Conservation (phyloP, 768 basidiomycete genomes). For the Strobilomyces dryophilus region DNA sequence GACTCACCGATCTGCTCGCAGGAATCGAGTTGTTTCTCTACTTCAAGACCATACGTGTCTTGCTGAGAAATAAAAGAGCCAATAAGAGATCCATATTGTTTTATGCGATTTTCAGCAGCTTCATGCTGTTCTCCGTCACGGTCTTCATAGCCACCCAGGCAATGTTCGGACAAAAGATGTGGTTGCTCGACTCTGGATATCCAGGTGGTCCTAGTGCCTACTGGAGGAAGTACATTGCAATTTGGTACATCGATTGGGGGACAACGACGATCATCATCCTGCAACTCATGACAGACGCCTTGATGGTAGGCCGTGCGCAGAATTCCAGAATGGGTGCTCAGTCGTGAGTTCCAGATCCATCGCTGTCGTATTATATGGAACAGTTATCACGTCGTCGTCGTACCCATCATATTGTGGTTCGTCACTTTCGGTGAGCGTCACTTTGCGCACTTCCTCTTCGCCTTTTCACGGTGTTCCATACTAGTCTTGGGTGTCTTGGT, state of each 20-base stretch:
- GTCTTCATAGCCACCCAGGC: conserved; percentile 23
- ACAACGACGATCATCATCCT: background rate
- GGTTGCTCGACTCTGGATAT: conserved; percentile 31
- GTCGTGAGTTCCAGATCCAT: no score
- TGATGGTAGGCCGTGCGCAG: conserved; percentile 9
- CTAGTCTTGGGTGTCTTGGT: conserved; percentile 11
- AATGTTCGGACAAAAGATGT: conserved; percentile 31
- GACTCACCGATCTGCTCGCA: background rate
- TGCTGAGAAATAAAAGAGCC: conserved; percentile 5
- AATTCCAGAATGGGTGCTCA: no score
- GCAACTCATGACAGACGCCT: conserved; percentile 13
- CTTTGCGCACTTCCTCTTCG: background rate
- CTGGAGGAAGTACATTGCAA: conserved; percentile 19
- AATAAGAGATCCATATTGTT: conserved; percentile 8
- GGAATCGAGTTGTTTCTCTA: conserved; percentile 25
- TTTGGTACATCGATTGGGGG: conserved; percentile 27
- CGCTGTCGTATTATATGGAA: background rate
- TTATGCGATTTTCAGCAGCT: conserved; percentile 22
- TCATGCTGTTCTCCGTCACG: conserved; percentile 28
- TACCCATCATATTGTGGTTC: no score
- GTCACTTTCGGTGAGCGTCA: background rate
- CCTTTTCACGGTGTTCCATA: background rate
- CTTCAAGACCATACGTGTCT: conserved; percentile 16
- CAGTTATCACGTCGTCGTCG: no score
- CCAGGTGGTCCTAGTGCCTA: conserved; percentile 36